Evolutionary conservation across 306 rosid species (phyloP), one percentile per base, ranked within the genome.

Genomic region (Vicia villosa): DNA sequence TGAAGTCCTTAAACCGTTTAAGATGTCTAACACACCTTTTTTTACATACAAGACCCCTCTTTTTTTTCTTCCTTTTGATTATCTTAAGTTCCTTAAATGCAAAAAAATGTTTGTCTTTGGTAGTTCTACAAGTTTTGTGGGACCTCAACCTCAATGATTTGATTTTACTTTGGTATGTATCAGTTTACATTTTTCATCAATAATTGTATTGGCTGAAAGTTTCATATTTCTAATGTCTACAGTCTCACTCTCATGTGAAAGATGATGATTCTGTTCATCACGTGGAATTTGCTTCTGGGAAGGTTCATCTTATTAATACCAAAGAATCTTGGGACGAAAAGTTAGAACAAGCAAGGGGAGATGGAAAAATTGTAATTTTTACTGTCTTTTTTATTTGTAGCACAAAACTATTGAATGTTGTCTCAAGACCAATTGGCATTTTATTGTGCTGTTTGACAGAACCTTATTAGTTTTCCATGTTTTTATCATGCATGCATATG

Each of bases 291-390:
- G 79, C 86, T 50, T 63, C 81, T 24, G 97, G 88, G 20, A 93
- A 90, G 58, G 94, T 93, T 69, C 79, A 75, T 68, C 88, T 90
- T 73, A 84, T 93, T 77, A 83, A 85, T 74, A 84, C 90, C 71
- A 64, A 64, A 71, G 98, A 90, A 81, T 47, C 78, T 57, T 93
- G 97, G 98, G 91, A 90, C 16, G 86, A 82, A 80, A 86, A 85
- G 82, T 6, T 93, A 86, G 94, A 77, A 79, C 96, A 93, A 86
- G 98, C 98, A 64, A 84, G 59, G 69, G 87, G 65, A 80, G 91
- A 80, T 52, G 91, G 86, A 43, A 85, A 82, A 81, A 78, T 84
- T 67, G 98, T 93, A 86, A 83, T 91, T 74, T 73, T 70, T 17
- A 28, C 22, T 49, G 28, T 21, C 37, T 62, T 54, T 43, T 46